A percentile compares a stretch with the other conserved stretches of the same genome.
Evolutionary conservation across 495 filamentous ascomycete genomes (phyloP).

Genomic region (Neurospora sp.): DNA sequence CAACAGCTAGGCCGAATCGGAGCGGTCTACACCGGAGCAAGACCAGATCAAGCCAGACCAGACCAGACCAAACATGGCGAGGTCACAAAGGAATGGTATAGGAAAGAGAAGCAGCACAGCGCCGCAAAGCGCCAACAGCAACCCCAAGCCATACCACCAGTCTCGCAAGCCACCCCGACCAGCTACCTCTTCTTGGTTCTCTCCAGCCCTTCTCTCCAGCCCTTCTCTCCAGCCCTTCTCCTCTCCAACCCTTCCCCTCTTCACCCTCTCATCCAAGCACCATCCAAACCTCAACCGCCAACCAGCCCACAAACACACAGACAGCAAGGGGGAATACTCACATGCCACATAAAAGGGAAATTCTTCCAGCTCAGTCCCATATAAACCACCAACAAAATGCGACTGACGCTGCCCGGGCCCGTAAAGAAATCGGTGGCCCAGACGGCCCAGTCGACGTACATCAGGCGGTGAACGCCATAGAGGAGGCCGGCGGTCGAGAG

Average conservation of each 20-base stretch:
- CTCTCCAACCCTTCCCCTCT: too few relatives aligned
- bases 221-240: too few relatives aligned
- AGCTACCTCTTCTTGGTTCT: background rate
- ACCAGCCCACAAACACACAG: too few relatives aligned
- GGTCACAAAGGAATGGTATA: background rate
- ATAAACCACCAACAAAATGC: slow-evolving; percentile 41
- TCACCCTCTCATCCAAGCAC: background rate
- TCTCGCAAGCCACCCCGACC: background rate
- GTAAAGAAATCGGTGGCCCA: slow-evolving; percentile 34
- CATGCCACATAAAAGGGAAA: slow-evolving; percentile 68
- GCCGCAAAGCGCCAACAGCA: background rate
- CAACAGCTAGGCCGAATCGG: too few relatives aligned
- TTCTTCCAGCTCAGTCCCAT: slow-evolving; percentile 58
- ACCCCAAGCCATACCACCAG: background rate
- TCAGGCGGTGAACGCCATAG: slow-evolving; percentile 29
- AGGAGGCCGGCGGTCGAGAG: slow-evolving; percentile 23
- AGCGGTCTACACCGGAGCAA: too few relatives aligned
- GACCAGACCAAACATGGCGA: background rate
- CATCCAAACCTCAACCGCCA: too few relatives aligned
- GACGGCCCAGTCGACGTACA: slow-evolving; percentile 23
- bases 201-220: background rate
- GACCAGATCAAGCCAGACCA: too few relatives aligned
- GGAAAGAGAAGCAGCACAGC: background rate
- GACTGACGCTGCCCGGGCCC: slow-evolving; percentile 37
- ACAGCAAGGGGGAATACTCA: slow-evolving; percentile 23